Evolutionary conservation across 129 eudicot genomes (phyloP), one percentile per base, ranked within the genome.

Genomic region (Erigeron canadensis): DNA sequence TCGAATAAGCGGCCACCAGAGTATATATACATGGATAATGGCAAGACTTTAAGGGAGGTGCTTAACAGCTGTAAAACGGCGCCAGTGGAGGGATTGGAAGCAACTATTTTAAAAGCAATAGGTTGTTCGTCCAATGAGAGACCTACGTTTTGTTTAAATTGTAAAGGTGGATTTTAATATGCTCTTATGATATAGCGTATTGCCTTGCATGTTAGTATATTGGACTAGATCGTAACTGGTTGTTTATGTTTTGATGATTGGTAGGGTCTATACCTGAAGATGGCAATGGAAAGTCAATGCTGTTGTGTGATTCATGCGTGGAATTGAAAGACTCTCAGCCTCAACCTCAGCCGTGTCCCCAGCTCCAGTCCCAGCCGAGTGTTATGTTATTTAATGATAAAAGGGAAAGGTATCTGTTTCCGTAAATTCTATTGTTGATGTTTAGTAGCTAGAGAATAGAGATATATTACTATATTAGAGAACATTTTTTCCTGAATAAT

Each of bases 1-100:
- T 78, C 87, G 10, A 89, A 89, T 75, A 94, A 86, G 74, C 90
- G 96, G 19, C 95, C 98, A 37, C 88, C 98, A 0, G 98, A 94
- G 63, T 89, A 89, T 76, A 79, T 89, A 21, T 87, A 78, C 62
- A 63, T 94, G 85, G 93, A 84, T 63, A 94, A 94, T 60, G 96
- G 98, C 6, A 82, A 73, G 38, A 87, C 86, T 43, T 78, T 94
- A 15, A 86, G 95, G 46, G 95, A 89, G 51, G 89, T 94, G 60
- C 58, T 94, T 46, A 87, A 87, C 61, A 83, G 78, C 8, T 94
- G 98, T 78, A 94, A 86, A 80, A 48, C 34, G 63, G 83, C 71
- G 63, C 79, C 74, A 3, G 77, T 38, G 23, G 90, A 87, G 15
- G 73, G 75, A 7, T 6, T 94, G 83, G 87, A 80, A 66, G 72